Evolutionary conservation across 2,329 filamentous ascomycete species (phyloP).

Genomic region (Zelopaecilomyces penicillatus): DNA sequence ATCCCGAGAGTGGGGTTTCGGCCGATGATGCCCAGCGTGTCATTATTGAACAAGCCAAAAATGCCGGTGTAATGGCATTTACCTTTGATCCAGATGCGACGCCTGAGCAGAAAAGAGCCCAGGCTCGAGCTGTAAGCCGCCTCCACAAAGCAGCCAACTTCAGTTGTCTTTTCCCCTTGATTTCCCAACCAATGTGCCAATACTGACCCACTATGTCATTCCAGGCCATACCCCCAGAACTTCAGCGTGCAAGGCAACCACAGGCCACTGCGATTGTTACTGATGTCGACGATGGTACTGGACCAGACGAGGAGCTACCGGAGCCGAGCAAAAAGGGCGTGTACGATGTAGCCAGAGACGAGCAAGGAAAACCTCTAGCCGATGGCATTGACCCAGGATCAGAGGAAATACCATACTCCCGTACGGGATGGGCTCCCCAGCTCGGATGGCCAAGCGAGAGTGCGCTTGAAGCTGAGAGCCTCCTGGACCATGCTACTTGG

Average conservation of each 20-base stretch:
- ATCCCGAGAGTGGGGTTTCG: constrained; percentile 59
- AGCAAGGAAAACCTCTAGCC: constrained; percentile 37
- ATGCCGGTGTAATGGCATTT: constrained; percentile 71
- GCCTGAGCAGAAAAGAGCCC: constrained; percentile 74
- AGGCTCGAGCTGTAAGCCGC: constrained; percentile 61
- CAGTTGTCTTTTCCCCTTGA: not conserved
- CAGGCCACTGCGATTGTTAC: constrained; percentile 66
- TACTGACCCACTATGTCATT: constrained; percentile 6
- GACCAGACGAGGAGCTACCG: constrained; percentile 68
- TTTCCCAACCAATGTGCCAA: not conserved
- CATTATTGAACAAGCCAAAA: constrained; percentile 68
- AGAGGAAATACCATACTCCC: constrained; percentile 36
- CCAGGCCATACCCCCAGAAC: constrained; percentile 31
- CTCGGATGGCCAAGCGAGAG: constrained; percentile 64
- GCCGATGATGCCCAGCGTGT: constrained; percentile 64
- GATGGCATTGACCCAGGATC: constrained; percentile 46
- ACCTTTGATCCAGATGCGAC: constrained; percentile 81
- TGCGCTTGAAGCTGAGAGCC: constrained; percentile 50
- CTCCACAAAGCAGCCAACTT: not conserved
- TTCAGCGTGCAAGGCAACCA: constrained; percentile 23
- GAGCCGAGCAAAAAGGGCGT: constrained; percentile 63
- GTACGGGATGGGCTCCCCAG: constrained; percentile 80
- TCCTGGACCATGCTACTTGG: constrained; percentile 83
- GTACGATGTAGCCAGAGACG: constrained; percentile 44
- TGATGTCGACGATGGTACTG: constrained; percentile 66